Percentiles rank a stretch among this genome's conserved stretches.
These are phyloP conservation scores for Carpinus fangiana DNA, from an alignment of 306 rosid species.

Conservation along the genomic window DNA sequence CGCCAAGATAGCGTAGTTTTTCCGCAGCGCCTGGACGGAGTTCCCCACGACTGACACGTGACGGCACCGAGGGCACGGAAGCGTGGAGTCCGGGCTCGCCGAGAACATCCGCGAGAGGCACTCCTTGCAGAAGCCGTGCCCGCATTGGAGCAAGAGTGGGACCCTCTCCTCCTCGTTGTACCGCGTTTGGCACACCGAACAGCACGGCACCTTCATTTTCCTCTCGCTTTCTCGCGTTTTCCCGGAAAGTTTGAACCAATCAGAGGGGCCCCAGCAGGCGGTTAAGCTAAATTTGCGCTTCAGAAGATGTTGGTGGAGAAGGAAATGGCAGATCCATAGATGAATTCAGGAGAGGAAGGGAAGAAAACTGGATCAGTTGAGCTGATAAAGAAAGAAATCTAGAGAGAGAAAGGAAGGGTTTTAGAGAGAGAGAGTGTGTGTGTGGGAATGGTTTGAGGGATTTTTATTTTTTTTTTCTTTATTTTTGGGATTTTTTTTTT, in stretches of 20 bases:
- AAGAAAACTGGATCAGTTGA: slow-evolving; percentile 35
- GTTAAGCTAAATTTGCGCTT: slow-evolving; percentile 33
- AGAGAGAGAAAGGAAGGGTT: slow-evolving; percentile 36
- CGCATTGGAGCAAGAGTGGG: slow-evolving; percentile 96
- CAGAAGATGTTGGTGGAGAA: slow-evolving; percentile 29
- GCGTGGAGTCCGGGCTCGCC: slow-evolving; percentile 61
- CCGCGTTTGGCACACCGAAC: slow-evolving; percentile 94
- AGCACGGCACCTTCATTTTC: slow-evolving; percentile 85
- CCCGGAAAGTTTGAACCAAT: slow-evolving; percentile 16
- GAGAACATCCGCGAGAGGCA: slow-evolving; percentile 88
- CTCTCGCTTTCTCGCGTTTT: not conserved
- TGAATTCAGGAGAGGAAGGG: slow-evolving; percentile 27
- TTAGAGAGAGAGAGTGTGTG: slow-evolving; percentile 29
- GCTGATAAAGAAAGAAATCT: slow-evolving; percentile 37
- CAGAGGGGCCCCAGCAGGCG: slow-evolving; percentile 10
- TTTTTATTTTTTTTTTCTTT: not conserved
- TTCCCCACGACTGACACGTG: slow-evolving; percentile 86
- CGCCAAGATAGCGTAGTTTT: slow-evolving; percentile 86
- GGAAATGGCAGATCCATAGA: slow-evolving; percentile 60
- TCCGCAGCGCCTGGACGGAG: slow-evolving; percentile 82
- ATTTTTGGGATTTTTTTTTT: not conserved
- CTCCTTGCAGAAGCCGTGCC: slow-evolving; percentile 93
- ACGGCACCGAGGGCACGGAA: slow-evolving; percentile 87
- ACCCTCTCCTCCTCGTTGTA: slow-evolving; percentile 97
- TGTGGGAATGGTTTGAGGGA: not conserved